Percentiles rank a stretch among this genome's conserved stretches.
phyloP scores from a whole-genome alignment of 1,284 basidiomycete species.

The Wallemia hederae region DNA sequence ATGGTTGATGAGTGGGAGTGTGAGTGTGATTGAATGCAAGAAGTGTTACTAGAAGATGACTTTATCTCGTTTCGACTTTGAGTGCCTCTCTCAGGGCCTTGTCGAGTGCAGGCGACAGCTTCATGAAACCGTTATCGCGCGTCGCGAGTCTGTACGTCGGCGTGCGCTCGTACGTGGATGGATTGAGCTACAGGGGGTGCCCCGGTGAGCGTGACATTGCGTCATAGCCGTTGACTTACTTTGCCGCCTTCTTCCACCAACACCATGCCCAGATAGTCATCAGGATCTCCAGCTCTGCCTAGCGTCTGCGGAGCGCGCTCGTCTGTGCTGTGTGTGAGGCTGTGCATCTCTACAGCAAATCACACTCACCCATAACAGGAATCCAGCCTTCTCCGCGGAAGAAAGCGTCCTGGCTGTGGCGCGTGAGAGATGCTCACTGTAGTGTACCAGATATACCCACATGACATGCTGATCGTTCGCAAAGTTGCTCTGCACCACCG shows the following conservation, averaged over 20 bases:
- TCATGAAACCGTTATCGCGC: not conserved
- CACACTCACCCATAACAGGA: not conserved
- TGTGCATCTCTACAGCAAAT: no score
- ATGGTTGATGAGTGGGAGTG: no score
- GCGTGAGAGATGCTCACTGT: not conserved
- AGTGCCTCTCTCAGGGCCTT: not conserved
- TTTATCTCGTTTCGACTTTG: not conserved
- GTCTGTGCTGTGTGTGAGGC: not conserved
- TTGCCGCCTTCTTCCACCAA: not conserved
- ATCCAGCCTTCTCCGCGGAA: not conserved
- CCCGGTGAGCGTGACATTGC: no score
- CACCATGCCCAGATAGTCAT: not conserved
- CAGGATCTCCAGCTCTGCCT: not conserved
- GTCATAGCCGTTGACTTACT: not conserved
- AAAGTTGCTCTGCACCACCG: not conserved
- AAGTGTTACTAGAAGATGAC: no score
- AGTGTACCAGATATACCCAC: not conserved
- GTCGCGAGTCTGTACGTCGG: not conserved
- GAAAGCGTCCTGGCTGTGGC: not conserved
- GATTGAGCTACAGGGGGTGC: not conserved
- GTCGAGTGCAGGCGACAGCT: not conserved
- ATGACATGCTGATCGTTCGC: not conserved
- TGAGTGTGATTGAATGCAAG: not conserved
- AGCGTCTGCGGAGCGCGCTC: not conserved
- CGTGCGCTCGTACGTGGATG: not conserved